A percentile compares a stretch with the other conserved stretches of the same genome.
phyloP scores from a whole-genome alignment of 2,329 filamentous ascomycete species.

The Plenodomus lindquistii region DNA sequence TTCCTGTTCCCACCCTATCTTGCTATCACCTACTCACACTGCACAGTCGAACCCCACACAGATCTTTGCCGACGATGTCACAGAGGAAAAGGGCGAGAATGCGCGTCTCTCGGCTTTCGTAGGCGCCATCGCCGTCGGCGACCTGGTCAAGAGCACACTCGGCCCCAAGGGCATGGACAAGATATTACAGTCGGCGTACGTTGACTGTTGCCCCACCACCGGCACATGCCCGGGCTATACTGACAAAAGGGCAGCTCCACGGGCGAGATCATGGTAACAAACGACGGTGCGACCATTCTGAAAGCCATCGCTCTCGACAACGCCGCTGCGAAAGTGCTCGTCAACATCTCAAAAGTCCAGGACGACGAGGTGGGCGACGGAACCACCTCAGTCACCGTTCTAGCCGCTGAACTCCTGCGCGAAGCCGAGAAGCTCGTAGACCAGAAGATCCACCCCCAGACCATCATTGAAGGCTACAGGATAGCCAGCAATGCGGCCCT shows the following conservation, averaged over 20 bases:
- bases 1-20: slow-evolving; percentile 1
- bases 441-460: slow-evolving; percentile 98
- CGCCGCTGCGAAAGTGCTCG: slow-evolving; percentile 94
- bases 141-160: slow-evolving; percentile 94
- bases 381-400: slow-evolving; percentile 94
- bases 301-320: slow-evolving; percentile 99
- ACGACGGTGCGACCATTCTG: slow-evolving; percentile 96
- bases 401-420: slow-evolving; percentile 90
- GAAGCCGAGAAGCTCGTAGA: slow-evolving; percentile 97
- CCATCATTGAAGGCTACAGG: slow-evolving; percentile 98
- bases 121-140: slow-evolving; percentile 95
- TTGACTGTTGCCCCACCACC: slow-evolving; percentile 25
- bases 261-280: slow-evolving; percentile 96
- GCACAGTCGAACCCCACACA: slow-evolving; percentile 75
- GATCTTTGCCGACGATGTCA: slow-evolving; percentile 97
- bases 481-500: slow-evolving; percentile 93
- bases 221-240: slow-evolving; percentile 3
- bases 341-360: slow-evolving; percentile 99
- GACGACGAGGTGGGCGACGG: slow-evolving; percentile 98
- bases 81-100: slow-evolving; percentile 98
- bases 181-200: slow-evolving; percentile 91
- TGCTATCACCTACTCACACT: slow-evolving; percentile 12
- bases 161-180: slow-evolving; percentile 99
- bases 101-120: slow-evolving; percentile 97
- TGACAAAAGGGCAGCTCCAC: slow-evolving; percentile 68